Evolutionary conservation across 768 basidiomycete species (phyloP).

Genomic region (Paxillus ammoniavirescens): DNA sequence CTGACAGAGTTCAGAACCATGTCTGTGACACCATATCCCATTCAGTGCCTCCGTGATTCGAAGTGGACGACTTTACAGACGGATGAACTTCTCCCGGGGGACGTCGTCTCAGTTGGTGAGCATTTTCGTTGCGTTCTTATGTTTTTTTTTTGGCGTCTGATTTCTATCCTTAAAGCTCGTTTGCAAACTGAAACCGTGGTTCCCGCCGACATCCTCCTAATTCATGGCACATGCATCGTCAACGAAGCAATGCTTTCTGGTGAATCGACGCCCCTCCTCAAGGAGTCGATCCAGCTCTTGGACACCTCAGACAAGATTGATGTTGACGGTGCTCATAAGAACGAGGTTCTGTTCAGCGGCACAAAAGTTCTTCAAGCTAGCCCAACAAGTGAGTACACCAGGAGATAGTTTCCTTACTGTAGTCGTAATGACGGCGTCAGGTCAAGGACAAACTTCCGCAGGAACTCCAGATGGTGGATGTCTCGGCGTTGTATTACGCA

Average conservation of each 20-base stretch:
- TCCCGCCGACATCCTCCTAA: slow-evolving; percentile 90
- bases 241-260: slow-evolving; percentile 99
- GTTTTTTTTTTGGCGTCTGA: slow-evolving; percentile 3
- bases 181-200: slow-evolving; percentile 80
- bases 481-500: slow-evolving; percentile 88
- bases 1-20: slow-evolving; percentile 96
- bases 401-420: not conserved
- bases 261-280: slow-evolving; percentile 94
- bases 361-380: slow-evolving; percentile 93
- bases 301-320: slow-evolving; percentile 75
- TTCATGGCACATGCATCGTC: slow-evolving; percentile 91
- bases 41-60: slow-evolving; percentile 75
- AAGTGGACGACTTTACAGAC: slow-evolving; percentile 82
- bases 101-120: slow-evolving; percentile 79
- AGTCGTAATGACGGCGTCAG: slow-evolving; percentile 8
- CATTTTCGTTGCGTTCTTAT: slow-evolving; percentile 19
- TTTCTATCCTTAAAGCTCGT: slow-evolving; percentile 42
- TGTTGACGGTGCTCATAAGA: slow-evolving; percentile 84
- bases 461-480: slow-evolving; percentile 90
- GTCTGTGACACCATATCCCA: slow-evolving; percentile 88
- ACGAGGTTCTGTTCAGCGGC: slow-evolving; percentile 87
- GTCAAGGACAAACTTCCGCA: slow-evolving; percentile 37
- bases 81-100: slow-evolving; percentile 88
- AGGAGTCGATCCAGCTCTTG: slow-evolving; percentile 89
- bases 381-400: slow-evolving; percentile 34